Conservation (phyloP, 768 basidiomycete species). For the Boletus fagicola region DNA sequence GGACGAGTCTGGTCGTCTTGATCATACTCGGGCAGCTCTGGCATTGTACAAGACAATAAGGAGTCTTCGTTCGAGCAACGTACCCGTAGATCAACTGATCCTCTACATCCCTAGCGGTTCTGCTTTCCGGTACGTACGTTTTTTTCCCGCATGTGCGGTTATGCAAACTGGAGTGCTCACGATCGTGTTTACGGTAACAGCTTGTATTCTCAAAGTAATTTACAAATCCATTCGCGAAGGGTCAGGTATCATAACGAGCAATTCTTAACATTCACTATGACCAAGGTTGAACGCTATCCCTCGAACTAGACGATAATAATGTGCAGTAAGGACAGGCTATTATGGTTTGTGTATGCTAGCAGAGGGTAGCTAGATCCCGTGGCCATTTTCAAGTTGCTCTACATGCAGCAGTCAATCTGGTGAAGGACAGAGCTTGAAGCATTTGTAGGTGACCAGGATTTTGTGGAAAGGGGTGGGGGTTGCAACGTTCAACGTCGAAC, state of each 20-base stretch:
- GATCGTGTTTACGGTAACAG: neutral
- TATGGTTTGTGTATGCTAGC: neutral
- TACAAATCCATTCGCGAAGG: neutral
- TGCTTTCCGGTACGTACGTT: neutral
- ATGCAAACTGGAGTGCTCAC: neutral
- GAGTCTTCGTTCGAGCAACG: neutral
- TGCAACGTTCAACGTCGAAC: neutral
- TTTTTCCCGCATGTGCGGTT: neutral
- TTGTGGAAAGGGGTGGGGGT: neutral
- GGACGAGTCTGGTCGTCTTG: neutral
- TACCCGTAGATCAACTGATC: conserved; percentile 4
- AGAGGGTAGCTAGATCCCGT: neutral
- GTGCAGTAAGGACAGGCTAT: neutral
- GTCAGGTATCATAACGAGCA: neutral
- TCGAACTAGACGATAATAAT: neutral
- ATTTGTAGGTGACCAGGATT: too few species aligned
- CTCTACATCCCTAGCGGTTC: neutral
- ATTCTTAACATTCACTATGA: neutral
- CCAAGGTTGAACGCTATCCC: neutral
- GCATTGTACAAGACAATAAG: neutral
- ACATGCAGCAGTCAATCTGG: neutral
- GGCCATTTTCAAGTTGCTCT: neutral
- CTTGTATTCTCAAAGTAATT: neutral
- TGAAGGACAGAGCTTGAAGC: neutral
- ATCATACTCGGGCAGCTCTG: neutral